Evolutionary conservation across 2,329 filamentous ascomycete species (phyloP), one percentile per base, ranked within the genome.

Genomic region (Pyricularia sp.): DNA sequence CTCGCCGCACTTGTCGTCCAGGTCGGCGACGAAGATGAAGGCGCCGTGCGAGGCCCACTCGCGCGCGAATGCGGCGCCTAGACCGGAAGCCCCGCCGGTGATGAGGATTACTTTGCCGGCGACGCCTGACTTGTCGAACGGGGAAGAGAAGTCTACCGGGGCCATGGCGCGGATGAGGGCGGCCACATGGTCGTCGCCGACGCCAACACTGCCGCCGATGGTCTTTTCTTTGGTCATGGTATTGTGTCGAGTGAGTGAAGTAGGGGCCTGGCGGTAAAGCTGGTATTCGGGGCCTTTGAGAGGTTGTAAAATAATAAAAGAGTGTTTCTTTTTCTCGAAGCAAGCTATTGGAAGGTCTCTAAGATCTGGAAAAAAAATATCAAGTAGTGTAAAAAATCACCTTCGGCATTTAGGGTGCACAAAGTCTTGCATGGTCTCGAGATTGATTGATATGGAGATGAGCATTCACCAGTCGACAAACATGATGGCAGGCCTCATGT

Each of bases 1-100:
- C 68, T 83, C 78, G 30, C 85, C 86, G n/a, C 76, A 77, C 13
- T 72, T 69, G 64, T 80, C 77, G 70, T 84, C 81, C 70, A 89
- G 76, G 73, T 89, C 87, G 44, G 84, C 85, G n/a, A 89, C 76
- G 67, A 87, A 78, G 30, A 89, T 73, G 67, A 82, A 81, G 1
- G 86, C 86, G 16, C 82, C 83, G 67, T 79, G 75, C 1, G 73
- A 72, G 13, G 84, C 84, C 81, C 82, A 85, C 65, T 75, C 72
- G 60, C 76, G 76, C 44, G 81, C 78, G 71, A 85, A 82, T 13
- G 76, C 78, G 12, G 81, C 80, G 2, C 84, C 84, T 65, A 87
- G 78, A 6, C 84, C 84, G 65, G 82, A 82, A 28, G 85, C 83
- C n/a, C 83, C 85, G 55, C 86, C 86, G 0, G 86, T 88, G 66